Evolutionary conservation across 306 rosid species (phyloP), one percentile per base, ranked within the genome.

Genomic region (Gleditsia sinensis): DNA sequence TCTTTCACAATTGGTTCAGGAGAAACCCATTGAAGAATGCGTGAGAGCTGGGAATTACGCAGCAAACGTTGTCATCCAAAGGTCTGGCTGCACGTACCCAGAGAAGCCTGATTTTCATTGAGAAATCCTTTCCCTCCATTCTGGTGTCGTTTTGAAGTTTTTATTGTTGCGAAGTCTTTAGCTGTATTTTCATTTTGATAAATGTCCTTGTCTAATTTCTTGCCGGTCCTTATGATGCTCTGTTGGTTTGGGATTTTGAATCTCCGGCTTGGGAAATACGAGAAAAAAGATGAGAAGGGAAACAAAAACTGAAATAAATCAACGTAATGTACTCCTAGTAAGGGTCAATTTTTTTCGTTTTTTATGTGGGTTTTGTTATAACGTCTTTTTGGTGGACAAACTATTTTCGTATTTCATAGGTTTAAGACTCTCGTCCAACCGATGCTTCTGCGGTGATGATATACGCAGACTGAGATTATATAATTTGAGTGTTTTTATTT

Each of bases 21-120:
- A 65, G 87, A 92, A 92, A 83, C 85, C 97, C 32, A 86, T 88
- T 60, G 92, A 81, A 76, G 97, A 86, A 46, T 87, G 93, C 45
- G 95, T 94, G 78, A 88, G 68, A 79, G 97, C 96, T 23, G 99
- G 97, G 17, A 74, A 82, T 76, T 94, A 94, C 60, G 99, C 97
- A 13, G 78, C 97, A n/a, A 87, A 92, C 73, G 95, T 94, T 67
- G 73, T 94, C 62, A 90, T 94, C 78, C 99, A 92, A 76, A 90
- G 97, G 88, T 82, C 99, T 5, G 95, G 96, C 69, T 94, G 99
- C 95, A 88, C 95, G 0, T 92, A 80, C 88, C 99, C 99, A 4
- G 95, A 82, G 78, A 94, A 94, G 90, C 96, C 99, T 25, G 88
- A 88, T 74, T 94, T 86, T 83, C 58, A 80, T 17, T 84, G 61